phyloP scores from a whole-genome alignment of 208 protist genomes.

The Kentomonas sorsogonicus region DNA sequence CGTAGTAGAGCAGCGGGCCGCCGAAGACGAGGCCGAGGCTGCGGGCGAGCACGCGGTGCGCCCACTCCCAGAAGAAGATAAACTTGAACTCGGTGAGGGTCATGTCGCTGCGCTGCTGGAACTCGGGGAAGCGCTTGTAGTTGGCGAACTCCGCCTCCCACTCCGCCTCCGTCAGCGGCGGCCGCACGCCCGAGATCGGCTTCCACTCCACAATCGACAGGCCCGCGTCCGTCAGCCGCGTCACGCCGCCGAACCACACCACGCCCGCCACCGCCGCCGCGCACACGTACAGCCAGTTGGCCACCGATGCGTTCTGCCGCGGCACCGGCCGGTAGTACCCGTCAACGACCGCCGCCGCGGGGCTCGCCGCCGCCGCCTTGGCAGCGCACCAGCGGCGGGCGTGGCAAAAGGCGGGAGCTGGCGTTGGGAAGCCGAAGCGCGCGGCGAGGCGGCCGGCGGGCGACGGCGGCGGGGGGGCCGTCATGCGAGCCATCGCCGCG shows the following conservation, averaged over 20 bases:
- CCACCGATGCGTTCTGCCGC: slow-evolving; percentile 58
- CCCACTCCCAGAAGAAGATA: slow-evolving; percentile 97
- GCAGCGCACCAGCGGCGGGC: no score
- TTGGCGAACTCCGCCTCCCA: slow-evolving; percentile 95
- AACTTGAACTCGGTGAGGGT: slow-evolving; percentile 94
- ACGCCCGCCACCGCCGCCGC: slow-evolving; percentile 85
- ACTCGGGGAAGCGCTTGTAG: slow-evolving; percentile 96
- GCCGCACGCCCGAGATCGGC: slow-evolving; percentile 83
- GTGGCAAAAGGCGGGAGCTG: no score
- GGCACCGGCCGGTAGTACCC: slow-evolving; percentile 22
- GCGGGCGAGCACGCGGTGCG: slow-evolving; percentile 91
- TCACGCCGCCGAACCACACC: slow-evolving; percentile 92
- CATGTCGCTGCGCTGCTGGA: slow-evolving; percentile 91
- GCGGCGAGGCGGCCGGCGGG: background rate
- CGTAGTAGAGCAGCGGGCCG: slow-evolving; percentile 89
- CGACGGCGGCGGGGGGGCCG: background rate
- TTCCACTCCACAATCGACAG: slow-evolving; percentile 95
- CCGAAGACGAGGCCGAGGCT: slow-evolving; percentile 87
- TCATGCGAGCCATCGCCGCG: background rate
- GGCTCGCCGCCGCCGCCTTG: no score
- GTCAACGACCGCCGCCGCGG: background rate
- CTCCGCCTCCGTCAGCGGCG: slow-evolving; percentile 85
- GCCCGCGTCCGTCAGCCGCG: slow-evolving; percentile 92
- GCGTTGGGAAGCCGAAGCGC: background rate
- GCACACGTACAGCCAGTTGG: slow-evolving; percentile 84